Evolutionary conservation across 805 yeast genomes (phyloP), one percentile per base, ranked within the genome.

Genomic region (Yarrowia porcina): DNA sequence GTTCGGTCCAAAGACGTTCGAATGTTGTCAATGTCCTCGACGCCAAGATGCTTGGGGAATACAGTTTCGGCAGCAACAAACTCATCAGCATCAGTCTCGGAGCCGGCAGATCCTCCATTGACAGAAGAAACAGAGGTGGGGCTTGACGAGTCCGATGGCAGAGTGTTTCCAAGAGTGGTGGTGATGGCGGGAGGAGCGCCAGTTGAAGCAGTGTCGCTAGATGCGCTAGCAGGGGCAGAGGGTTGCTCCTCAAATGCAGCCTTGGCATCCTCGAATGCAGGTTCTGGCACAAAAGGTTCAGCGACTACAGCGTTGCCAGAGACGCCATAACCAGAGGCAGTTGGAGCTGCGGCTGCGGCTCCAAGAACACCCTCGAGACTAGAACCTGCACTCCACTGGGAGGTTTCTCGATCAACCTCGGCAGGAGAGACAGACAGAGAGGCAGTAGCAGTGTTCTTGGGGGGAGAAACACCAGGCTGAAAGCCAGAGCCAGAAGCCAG

Each of bases 1-100:
- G 74, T 68, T 28, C 77, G 70, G 61, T 74, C 74, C 7, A 75
- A 65, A 5, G 76, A 69, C 33, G 70, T 67, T 38, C 75, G 70
- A 27, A 75, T 72, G 11, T 68, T 66, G 49, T 71, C 75, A 7
- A 74, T 72, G n/a, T 70, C 68, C 15, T 66, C 59, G 6, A 67
- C 65, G 44, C 72, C 75, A 30, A 73, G 67, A n/a, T 66, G 67
- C 64, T 70, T 70, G 11, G 75, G 75, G 65, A 72, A 72, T n/a
- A 72, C 70, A 6, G 74, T 72, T 36, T 71, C 74, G 13, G 70
- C 72, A 6, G 70, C 69, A 11, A 65, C 47, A 25, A 65, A 59
- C 28, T 67, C 71, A 10, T 65, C 66, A 7, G 61, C 59, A 18
- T 52, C 59, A 5, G 44, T 36, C 17, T 52, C 59, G 12, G 44